phyloP scores from a whole-genome alignment of 1,284 basidiomycete genomes.

The Marasmius sp. region DNA sequence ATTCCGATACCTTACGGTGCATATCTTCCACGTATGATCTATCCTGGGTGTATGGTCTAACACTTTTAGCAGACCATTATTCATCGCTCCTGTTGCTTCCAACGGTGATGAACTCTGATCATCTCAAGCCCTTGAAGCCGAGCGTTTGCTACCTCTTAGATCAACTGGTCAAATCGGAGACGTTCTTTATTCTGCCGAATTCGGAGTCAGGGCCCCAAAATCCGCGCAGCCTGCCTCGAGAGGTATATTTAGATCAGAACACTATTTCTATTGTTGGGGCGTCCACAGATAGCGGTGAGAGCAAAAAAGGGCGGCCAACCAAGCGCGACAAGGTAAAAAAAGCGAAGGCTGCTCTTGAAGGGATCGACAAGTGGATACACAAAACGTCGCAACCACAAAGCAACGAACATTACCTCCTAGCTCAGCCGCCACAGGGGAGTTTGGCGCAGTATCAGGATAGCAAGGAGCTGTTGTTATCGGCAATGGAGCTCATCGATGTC shows the following conservation, averaged over 20 bases:
- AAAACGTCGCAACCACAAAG: slow-evolving; percentile 30
- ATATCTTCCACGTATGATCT: slow-evolving; percentile 14
- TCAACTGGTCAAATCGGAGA: slow-evolving; percentile 42
- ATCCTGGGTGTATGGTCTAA: slow-evolving; percentile 7
- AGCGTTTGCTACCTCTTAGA: slow-evolving; percentile 48
- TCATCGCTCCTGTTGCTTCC: slow-evolving; percentile 46
- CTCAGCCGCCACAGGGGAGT: slow-evolving; percentile 27
- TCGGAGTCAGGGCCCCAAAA: slow-evolving; percentile 51
- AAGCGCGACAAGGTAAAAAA: slow-evolving; percentile 58
- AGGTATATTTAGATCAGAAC: slow-evolving; percentile 44
- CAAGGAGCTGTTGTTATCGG: slow-evolving; percentile 41
- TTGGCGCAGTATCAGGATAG: slow-evolving; percentile 38
- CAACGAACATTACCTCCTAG: slow-evolving; percentile 32
- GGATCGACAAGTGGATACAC: slow-evolving; percentile 54
- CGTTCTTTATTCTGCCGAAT: slow-evolving; percentile 60
- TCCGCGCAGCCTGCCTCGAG: slow-evolving; percentile 64
- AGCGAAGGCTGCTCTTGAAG: slow-evolving; percentile 48
- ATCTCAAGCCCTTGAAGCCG: slow-evolving; percentile 46
- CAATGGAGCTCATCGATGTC: slow-evolving; percentile 20
- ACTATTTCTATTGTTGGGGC: slow-evolving; percentile 3
- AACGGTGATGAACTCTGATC: slow-evolving; percentile 33
- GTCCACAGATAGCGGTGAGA: slow-evolving; percentile 17
- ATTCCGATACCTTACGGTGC: slow-evolving; percentile 61
- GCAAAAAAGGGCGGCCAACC: slow-evolving; percentile 67
- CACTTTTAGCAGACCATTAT: slow-evolving; percentile 48